These are phyloP conservation scores for Jatropha multifida DNA, from an alignment of 441 rosid species.

Conservation along the genomic window DNA sequence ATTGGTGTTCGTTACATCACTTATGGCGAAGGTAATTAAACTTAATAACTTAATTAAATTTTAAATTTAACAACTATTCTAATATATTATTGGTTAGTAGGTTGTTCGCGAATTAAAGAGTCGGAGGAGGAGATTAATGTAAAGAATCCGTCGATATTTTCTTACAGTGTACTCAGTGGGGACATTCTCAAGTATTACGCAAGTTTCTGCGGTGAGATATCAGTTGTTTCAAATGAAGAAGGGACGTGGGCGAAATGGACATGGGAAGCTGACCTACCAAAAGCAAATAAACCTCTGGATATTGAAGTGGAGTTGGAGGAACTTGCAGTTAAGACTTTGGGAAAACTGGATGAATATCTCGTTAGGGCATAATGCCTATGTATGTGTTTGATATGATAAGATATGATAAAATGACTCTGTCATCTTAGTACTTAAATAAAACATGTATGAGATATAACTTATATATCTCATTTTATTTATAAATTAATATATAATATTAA, in stretches of 20 bases:
- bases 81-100: background rate
- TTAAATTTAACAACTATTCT: background rate
- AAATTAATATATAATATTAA: too few relatives aligned
- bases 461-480: too few relatives aligned
- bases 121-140: background rate
- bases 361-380: background rate
- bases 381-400: too few relatives aligned
- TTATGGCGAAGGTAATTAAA: background rate
- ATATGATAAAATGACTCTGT: too few relatives aligned
- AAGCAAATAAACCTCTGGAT: slow-evolving; percentile 7
- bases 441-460: too few relatives aligned
- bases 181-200: slow-evolving; percentile 10
- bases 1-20: background rate
- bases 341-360: slow-evolving; percentile 10
- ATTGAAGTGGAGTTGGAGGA: slow-evolving; percentile 9
- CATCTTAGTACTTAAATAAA: too few relatives aligned
- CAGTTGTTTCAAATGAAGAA: background rate
- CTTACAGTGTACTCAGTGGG: background rate
- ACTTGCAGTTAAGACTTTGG: slow-evolving; percentile 12
- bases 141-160: background rate
- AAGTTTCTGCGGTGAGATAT: slow-evolving; percentile 1
- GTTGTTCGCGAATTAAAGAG: background rate
- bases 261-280: background rate
- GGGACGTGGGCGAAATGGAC: slow-evolving; percentile 18
- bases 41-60: background rate